Evolutionary conservation across 495 filamentous ascomycete genomes (phyloP).

Genomic region (Alectoria sarmentosa): DNA sequence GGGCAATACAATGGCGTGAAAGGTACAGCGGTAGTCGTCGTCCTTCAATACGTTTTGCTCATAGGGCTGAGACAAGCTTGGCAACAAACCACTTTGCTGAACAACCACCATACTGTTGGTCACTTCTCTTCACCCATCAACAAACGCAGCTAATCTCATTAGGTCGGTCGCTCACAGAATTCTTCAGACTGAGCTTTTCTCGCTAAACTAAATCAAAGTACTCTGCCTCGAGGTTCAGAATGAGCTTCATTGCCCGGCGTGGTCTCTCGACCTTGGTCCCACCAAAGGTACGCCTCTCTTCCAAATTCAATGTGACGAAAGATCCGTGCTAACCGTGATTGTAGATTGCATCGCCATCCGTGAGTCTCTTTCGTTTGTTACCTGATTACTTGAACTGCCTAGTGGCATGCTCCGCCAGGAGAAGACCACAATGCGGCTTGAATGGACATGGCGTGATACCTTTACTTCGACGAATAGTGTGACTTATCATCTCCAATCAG

Average conservation of each 20-base stretch:
- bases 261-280: slow-evolving; percentile 97
- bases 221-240: slow-evolving; percentile 41
- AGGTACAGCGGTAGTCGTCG: neutral
- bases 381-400: neutral
- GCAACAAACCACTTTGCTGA: neutral
- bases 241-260: slow-evolving; percentile 85
- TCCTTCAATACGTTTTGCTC: neutral
- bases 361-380: slow-evolving; percentile 46
- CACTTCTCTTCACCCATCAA: neutral
- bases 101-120: neutral
- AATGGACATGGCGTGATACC: neutral
- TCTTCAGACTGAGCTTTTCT: neutral
- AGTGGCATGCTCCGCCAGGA: neutral
- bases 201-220: neutral
- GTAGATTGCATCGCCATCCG: slow-evolving; percentile 84
- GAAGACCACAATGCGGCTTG: neutral
- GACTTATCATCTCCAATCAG: slow-evolving; percentile 2
- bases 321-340: slow-evolving; percentile 28
- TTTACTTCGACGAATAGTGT: neutral
- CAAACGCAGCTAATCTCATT: neutral
- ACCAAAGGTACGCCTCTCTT: slow-evolving; percentile 67
- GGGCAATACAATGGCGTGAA: neutral
- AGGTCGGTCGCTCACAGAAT: neutral
- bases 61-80: slow-evolving; percentile 11
- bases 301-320: slow-evolving; percentile 5